These are phyloP conservation scores for Metarhizium album DNA, from an alignment of 2,329 filamentous ascomycete genomes.

Conservation along the genomic window DNA sequence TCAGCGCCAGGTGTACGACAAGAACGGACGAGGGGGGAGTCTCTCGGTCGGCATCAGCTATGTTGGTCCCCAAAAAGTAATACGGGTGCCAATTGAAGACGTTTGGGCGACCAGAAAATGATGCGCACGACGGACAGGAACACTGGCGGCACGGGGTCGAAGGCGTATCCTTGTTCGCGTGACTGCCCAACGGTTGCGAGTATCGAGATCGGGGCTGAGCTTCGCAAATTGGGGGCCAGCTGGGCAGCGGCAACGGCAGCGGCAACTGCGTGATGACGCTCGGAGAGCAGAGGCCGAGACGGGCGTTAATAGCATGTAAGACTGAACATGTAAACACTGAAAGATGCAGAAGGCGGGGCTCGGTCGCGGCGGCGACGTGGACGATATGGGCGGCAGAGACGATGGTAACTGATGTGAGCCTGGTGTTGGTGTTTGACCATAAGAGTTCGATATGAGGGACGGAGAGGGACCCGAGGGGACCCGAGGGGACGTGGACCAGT, in stretches of 20 bases:
- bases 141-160: conserved; percentile 12
- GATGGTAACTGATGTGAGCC: conserved; percentile 1
- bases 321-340: not conserved
- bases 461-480: not conserved
- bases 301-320: not conserved
- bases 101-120: conserved; percentile 6
- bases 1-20: conserved; percentile 23
- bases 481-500: not conserved
- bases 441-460: not conserved
- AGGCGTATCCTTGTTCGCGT: conserved; percentile 16
- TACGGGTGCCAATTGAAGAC: conserved; percentile 19
- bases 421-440: not conserved
- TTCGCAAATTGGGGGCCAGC: conserved; percentile 5
- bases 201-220: conserved; percentile 5
- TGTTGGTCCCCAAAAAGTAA: conserved; percentile 7
- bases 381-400: conserved; percentile 2
- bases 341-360: not conserved
- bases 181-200: conserved; percentile 13
- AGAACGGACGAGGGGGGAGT: conserved; percentile 19
- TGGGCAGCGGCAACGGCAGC: not conserved
- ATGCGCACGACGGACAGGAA: conserved; percentile 11
- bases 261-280: not conserved
- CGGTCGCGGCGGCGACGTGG: not conserved
- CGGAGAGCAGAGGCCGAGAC: not conserved
- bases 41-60: conserved; percentile 28